Percentiles rank a stretch among this genome's conserved stretches.
These are phyloP conservation scores for Dictyophora rubrovolvata DNA, from an alignment of 768 basidiomycete species.

Conservation along the genomic window DNA sequence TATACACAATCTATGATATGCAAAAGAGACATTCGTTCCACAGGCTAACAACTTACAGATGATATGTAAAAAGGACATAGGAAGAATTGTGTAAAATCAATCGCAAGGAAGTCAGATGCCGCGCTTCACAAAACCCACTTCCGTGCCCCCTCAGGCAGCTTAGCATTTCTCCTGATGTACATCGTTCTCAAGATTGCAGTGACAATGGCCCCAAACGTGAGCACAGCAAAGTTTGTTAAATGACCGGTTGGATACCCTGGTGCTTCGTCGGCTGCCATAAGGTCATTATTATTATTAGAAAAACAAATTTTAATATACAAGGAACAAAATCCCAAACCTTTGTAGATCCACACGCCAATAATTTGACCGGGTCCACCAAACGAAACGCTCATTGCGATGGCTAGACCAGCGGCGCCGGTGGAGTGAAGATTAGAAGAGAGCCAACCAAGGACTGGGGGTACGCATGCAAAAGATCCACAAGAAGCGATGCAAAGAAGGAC, in stretches of 20 bases:
- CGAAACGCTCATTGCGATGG: conserved; percentile 24
- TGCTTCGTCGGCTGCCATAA: conserved; percentile 16
- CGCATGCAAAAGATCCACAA: conserved; percentile 24
- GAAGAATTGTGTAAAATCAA: not conserved
- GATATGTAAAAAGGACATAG: not conserved
- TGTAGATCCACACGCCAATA: conserved; percentile 15
- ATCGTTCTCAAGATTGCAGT: not conserved
- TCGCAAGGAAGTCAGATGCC: not conserved
- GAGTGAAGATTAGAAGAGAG: conserved; percentile 24
- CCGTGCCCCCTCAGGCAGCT: not conserved
- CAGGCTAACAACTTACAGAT: no score
- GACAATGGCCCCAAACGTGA: conserved; percentile 16
- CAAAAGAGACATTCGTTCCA: no score
- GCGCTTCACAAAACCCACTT: not conserved
- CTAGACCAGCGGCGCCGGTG: conserved; percentile 23
- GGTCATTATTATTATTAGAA: conserved; percentile 15
- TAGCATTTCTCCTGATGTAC: conserved; percentile 1
- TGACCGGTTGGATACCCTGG: conserved; percentile 27
- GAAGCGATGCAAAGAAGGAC: conserved; percentile 23
- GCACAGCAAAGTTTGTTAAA: conserved; percentile 24
- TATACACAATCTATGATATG: no score
- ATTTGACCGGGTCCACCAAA: conserved; percentile 29
- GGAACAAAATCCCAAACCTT: not conserved
- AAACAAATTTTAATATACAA: conserved; percentile 16
- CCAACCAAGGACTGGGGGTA: conserved; percentile 27